phyloP scores from a whole-genome alignment of 805 yeast species.

The Candida ascalaphidarum region DNA sequence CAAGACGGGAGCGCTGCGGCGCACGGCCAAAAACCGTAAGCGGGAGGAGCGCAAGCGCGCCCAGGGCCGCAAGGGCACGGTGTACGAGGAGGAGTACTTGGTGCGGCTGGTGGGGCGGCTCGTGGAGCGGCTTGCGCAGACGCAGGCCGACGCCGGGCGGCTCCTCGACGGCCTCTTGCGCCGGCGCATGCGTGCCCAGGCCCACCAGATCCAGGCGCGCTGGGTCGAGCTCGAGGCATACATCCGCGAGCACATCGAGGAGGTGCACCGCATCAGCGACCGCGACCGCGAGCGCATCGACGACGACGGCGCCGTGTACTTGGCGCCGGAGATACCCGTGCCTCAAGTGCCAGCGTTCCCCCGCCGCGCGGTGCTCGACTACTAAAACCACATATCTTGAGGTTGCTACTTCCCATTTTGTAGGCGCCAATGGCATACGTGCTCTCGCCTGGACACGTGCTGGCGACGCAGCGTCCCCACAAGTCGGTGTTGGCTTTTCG shows the following conservation, averaged over 20 bases:
- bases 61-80: slow-evolving; percentile 95
- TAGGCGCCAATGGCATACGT: not conserved
- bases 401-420: slow-evolving; percentile 1
- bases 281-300: slow-evolving; percentile 83
- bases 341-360: slow-evolving; percentile 64
- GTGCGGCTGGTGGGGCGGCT: slow-evolving; percentile 83
- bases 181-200: slow-evolving; percentile 68
- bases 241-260: slow-evolving; percentile 54
- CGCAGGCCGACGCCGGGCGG: slow-evolving; percentile 64
- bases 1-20: slow-evolving; percentile 89
- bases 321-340: slow-evolving; percentile 65
- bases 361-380: slow-evolving; percentile 49
- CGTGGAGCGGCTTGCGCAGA: slow-evolving; percentile 68
- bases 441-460: no score
- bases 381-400: no score
- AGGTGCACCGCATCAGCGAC: slow-evolving; percentile 76
- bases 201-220: slow-evolving; percentile 66
- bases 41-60: slow-evolving; percentile 95
- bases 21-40: slow-evolving; percentile 85
- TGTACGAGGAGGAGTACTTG: slow-evolving; percentile 93
- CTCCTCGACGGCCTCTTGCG: slow-evolving; percentile 72
- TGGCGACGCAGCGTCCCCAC: no score
- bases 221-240: slow-evolving; percentile 50
- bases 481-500: no score
- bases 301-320: slow-evolving; percentile 79